Percentiles rank a stretch among this genome's conserved stretches.
These are phyloP conservation scores for Apophysomyces variabilis DNA, from an alignment of 371 early-diverging fungal genomes.

Conservation along the genomic window DNA sequence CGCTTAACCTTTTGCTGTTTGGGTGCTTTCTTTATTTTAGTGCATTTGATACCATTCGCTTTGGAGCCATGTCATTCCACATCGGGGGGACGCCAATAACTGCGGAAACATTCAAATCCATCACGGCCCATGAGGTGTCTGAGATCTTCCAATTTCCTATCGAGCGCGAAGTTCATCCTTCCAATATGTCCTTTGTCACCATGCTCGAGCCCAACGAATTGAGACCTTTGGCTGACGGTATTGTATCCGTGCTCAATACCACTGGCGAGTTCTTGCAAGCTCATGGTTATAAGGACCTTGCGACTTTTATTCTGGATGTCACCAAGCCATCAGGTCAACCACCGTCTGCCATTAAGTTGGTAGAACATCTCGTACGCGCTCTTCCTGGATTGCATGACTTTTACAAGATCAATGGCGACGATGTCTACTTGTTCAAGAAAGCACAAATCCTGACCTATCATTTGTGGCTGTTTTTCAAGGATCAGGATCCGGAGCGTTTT, in stretches of 20 bases:
- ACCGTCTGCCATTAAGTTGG: slow-evolving; percentile 57
- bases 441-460: slow-evolving; percentile 71
- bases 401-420: slow-evolving; percentile 50
- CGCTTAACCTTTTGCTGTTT: not conserved
- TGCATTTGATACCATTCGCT: slow-evolving; percentile 78
- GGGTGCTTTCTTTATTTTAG: slow-evolving; percentile 19
- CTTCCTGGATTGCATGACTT: slow-evolving; percentile 76
- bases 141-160: slow-evolving; percentile 67
- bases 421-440: slow-evolving; percentile 68
- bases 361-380: slow-evolving; percentile 56
- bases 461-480: slow-evolving; percentile 45
- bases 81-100: slow-evolving; percentile 60
- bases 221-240: slow-evolving; percentile 67
- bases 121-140: slow-evolving; percentile 56
- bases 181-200: slow-evolving; percentile 66
- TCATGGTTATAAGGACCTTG: slow-evolving; percentile 64
- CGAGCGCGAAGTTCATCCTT: slow-evolving; percentile 59
- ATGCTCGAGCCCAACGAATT: slow-evolving; percentile 68
- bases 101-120: slow-evolving; percentile 46
- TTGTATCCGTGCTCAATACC: slow-evolving; percentile 69
- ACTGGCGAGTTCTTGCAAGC: slow-evolving; percentile 66
- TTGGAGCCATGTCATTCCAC: slow-evolving; percentile 85
- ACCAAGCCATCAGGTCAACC: slow-evolving; percentile 44
- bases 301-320: slow-evolving; percentile 70
- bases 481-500: slow-evolving; percentile 57